Evolutionary conservation across 2,329 filamentous ascomycete species (phyloP), one percentile per base, ranked within the genome.

Genomic region (Apiospora kogelbergensis): DNA sequence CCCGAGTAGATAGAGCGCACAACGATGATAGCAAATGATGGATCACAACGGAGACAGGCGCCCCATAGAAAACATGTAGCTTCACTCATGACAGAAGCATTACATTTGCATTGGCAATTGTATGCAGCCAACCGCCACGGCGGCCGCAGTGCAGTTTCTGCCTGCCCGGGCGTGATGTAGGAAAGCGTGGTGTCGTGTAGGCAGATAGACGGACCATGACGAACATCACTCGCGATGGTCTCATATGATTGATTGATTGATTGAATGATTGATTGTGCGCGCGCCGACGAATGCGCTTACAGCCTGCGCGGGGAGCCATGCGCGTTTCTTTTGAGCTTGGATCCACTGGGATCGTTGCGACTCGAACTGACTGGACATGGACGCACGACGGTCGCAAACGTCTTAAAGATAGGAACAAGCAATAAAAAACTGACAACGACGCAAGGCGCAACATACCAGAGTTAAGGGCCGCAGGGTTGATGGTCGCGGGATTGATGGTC

Each of bases 401-500:
- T 6, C 17, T 60, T 60, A 60, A 60, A 60, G 53, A 60, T 22
- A 37, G 53, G 30, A n/a, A 60, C 53, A 60, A 37, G 53, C 30
- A 60, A 60, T 60, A 37, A 60, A 60, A 60, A 66, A 53, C 37
- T 41, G 44, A 48, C 65, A 46, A 66, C 42, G 44, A 37, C 30
- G 45, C 41, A 45, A 44, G 63, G 65, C 41, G 71, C 74, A 73
- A 86, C 84, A 81, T 90, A 95, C 92, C 89, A 85, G 90, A 84
- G 71, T 79, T 79, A 72, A 79, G 76, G 66, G 77, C 77, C 69
- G 77, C 77, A 80, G 90, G 91, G 84, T 92, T 94, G 84, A 97
- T 87, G 73, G 92, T 93, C 78, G 93, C 93, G 80, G 94, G 94
- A 86, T 97, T 93, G 86, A 97, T 96, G 79, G 94, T 97, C 80